Conservation (phyloP, 164 flowering plant species). For the Umbellularia californica region DNA sequence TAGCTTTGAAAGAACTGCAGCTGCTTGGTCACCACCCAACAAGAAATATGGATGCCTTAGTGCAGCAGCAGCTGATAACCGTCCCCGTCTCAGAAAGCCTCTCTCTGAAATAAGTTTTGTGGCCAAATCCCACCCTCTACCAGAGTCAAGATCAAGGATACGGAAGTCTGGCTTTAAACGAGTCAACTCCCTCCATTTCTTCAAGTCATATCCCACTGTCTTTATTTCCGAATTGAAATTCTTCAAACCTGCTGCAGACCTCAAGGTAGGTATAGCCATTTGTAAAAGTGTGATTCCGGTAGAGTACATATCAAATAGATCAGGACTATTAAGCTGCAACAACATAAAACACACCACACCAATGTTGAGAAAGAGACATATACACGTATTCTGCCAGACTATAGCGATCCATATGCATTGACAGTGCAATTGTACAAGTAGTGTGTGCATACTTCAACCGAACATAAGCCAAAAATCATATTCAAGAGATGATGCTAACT, state of each 20-base stretch:
- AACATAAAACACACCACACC: constrained; percentile 5
- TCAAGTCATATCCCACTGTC: constrained; percentile 60
- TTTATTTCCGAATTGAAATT: constrained; percentile 79
- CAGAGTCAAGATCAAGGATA: constrained; percentile 71
- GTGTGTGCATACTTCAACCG: not conserved
- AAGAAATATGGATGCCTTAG: constrained; percentile 94
- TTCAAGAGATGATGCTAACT: not conserved
- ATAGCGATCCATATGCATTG: not conserved
- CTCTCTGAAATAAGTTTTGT: constrained; percentile 85
- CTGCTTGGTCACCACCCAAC: constrained; percentile 94
- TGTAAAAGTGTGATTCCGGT: constrained; percentile 87
- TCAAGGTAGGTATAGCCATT: constrained; percentile 83
- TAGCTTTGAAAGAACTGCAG: constrained; percentile 77
- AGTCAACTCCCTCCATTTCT: constrained; percentile 75
- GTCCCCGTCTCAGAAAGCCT: constrained; percentile 69
- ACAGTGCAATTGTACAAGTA: not conserved
- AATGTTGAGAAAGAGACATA: not conserved
- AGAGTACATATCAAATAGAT: constrained; percentile 95
- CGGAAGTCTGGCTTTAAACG: constrained; percentile 64
- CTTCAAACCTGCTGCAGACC: constrained; percentile 74
- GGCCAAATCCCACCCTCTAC: constrained; percentile 85
- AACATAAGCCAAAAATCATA: not conserved
- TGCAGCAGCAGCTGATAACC: constrained; percentile 93
- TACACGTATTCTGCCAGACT: not conserved
- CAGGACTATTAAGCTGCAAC: constrained; percentile 93